phyloP scores from a whole-genome alignment of 768 basidiomycete species.

The Leccinum pellstonianum region DNA sequence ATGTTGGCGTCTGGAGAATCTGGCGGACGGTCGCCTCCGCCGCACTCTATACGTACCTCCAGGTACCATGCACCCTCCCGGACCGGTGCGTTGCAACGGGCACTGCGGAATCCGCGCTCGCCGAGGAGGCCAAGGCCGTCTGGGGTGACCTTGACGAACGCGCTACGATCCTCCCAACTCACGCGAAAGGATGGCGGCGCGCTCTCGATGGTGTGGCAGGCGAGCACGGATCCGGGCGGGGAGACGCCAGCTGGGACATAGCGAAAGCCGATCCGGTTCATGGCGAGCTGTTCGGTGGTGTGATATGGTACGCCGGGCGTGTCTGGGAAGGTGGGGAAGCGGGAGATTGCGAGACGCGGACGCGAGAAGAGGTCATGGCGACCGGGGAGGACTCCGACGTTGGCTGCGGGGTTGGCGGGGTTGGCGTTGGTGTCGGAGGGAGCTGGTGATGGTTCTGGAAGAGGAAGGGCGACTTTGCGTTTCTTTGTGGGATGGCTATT shows the following conservation, averaged over 20 bases:
- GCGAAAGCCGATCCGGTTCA: constrained; percentile 76
- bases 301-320: constrained; percentile 52
- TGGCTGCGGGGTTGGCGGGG: constrained; percentile 32
- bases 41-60: constrained; percentile 79
- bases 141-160: constrained; percentile 73
- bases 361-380: constrained; percentile 69
- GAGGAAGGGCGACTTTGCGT: constrained; percentile 52
- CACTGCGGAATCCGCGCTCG: constrained; percentile 88
- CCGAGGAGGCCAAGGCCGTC: constrained; percentile 77
- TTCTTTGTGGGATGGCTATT: constrained; percentile 35
- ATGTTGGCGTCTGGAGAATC: constrained; percentile 44
- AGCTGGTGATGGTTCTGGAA: constrained; percentile 49
- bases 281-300: constrained; percentile 67
- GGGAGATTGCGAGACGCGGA: constrained; percentile 70
- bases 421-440: constrained; percentile 51
- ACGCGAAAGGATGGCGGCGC: constrained; percentile 67
- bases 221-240: constrained; percentile 50
- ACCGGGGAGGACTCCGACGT: constrained; percentile 52
- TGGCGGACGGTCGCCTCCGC: constrained; percentile 57
- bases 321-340: constrained; percentile 68
- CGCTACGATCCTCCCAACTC: constrained; percentile 89
- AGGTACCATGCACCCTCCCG: constrained; percentile 92
- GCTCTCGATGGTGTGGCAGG: constrained; percentile 82
- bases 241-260: constrained; percentile 79
- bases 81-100: constrained; percentile 85